These are phyloP conservation scores for Sclerotinia spermophila DNA, from an alignment of 2,329 filamentous ascomycete species.

Conservation along the genomic window DNA sequence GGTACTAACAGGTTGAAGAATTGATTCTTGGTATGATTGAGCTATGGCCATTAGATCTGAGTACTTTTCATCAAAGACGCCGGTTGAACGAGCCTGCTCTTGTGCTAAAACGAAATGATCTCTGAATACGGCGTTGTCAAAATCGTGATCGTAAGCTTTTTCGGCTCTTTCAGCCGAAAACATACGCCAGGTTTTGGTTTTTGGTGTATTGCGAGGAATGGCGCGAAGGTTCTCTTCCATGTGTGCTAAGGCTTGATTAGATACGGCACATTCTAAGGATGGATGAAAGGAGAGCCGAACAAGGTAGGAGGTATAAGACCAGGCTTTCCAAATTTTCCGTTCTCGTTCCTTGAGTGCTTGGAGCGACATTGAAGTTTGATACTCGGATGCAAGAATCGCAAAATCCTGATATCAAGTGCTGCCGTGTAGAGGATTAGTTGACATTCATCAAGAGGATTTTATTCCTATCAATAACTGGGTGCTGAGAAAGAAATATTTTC, in stretches of 20 bases:
- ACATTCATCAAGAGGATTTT: background rate
- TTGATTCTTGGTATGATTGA: slow-evolving; percentile 16
- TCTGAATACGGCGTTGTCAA: slow-evolving; percentile 13
- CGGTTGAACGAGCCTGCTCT: slow-evolving; percentile 12
- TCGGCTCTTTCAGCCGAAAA: slow-evolving; percentile 13
- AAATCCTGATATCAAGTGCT: slow-evolving; percentile 21
- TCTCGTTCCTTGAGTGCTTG: slow-evolving; percentile 21
- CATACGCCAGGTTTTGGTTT: slow-evolving; percentile 21
- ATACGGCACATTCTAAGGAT: background rate
- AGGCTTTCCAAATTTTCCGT: slow-evolving; percentile 23
- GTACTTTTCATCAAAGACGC: slow-evolving; percentile 12
- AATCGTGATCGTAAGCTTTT: slow-evolving; percentile 11
- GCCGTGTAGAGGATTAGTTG: background rate
- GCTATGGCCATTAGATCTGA: slow-evolving; percentile 13
- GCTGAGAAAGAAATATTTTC: background rate
- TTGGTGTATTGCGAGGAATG: slow-evolving; percentile 12
- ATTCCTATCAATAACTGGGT: background rate
- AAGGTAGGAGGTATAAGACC: slow-evolving; percentile 24
- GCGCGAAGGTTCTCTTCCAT: slow-evolving; percentile 22
- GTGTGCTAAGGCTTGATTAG: slow-evolving; percentile 16
- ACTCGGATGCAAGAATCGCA: slow-evolving; percentile 22
- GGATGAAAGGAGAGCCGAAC: slow-evolving; percentile 1
- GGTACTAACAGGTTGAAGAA: slow-evolving; percentile 13
- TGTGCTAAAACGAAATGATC: slow-evolving; percentile 18
- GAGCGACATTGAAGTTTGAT: slow-evolving; percentile 22